Conservation (phyloP, 441 rosid genomes). For the Breynia disticha region DNA sequence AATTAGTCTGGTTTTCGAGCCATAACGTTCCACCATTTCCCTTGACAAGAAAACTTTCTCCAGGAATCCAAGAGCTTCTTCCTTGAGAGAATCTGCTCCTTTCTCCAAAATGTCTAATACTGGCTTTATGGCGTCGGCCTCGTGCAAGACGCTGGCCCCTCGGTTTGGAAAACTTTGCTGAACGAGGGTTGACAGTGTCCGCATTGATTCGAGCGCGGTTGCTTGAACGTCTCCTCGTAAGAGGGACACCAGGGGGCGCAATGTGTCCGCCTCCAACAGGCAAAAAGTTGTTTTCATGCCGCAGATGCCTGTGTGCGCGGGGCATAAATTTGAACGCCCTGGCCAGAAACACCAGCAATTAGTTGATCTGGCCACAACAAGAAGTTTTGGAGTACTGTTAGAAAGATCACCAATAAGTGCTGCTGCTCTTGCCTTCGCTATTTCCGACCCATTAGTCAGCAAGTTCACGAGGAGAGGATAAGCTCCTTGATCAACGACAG, state of each 20-base stretch:
- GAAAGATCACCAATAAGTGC: constrained; percentile 58
- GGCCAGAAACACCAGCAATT: constrained; percentile 37
- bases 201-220: constrained; percentile 48
- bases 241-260: constrained; percentile 37
- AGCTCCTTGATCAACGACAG: constrained; percentile 38
- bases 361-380: constrained; percentile 14
- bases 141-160: constrained; percentile 39
- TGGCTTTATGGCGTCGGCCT: constrained; percentile 39
- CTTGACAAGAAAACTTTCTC: constrained; percentile 39
- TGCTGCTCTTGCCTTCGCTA: constrained; percentile 55
- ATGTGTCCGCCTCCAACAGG: constrained; percentile 37
- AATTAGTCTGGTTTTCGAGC: constrained; percentile 30
- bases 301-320: constrained; percentile 45
- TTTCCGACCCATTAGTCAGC: constrained; percentile 31
- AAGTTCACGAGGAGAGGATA: constrained; percentile 43
- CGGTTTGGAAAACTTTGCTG: constrained; percentile 24
- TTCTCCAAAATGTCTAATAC: constrained; percentile 30
- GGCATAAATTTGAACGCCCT: constrained; percentile 28
- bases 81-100: constrained; percentile 50
- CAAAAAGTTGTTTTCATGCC: constrained; percentile 40
- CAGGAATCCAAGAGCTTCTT: constrained; percentile 39
- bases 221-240: constrained; percentile 26
- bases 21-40: constrained; percentile 48
- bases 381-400: constrained; percentile 35
- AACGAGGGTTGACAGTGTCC: constrained; percentile 44